phyloP scores from a whole-genome alignment of 208 protist genomes.

The Trypanosoma rangeli region DNA sequence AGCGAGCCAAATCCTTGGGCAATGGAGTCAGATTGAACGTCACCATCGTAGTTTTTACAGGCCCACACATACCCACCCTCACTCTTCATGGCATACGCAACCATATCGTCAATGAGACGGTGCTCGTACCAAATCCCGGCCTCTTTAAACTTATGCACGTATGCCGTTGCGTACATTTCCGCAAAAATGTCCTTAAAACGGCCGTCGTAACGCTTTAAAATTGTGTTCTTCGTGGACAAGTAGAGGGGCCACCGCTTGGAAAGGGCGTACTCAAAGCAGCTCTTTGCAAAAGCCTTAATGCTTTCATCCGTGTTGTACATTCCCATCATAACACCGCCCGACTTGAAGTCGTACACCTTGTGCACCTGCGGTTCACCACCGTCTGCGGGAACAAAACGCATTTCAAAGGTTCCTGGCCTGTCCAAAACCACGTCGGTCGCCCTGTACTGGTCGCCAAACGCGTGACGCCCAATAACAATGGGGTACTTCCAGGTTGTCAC shows the following conservation, averaged over 20 bases:
- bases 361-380: conserved; percentile 57
- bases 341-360: conserved; percentile 91
- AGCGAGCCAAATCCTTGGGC: conserved; percentile 97
- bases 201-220: conserved; percentile 98
- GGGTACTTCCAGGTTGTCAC: conserved; percentile 94
- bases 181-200: conserved; percentile 95
- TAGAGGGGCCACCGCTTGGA: conserved; percentile 92
- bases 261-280: conserved; percentile 95
- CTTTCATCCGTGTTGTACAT: conserved; percentile 98
- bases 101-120: conserved; percentile 98
- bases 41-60: conserved; percentile 99
- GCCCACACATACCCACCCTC: conserved; percentile 96
- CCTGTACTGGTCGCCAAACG: conserved; percentile 96
- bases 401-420: conserved; percentile 60
- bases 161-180: conserved; percentile 67
- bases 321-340: conserved; percentile 88
- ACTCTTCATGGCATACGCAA: conserved; percentile 94
- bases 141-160: conserved; percentile 45
- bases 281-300: conserved; percentile 94
- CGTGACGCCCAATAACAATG: conserved; percentile 97
- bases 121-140: conserved; percentile 92
- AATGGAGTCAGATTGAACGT: conserved; percentile 98
- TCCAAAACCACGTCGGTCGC: conserved; percentile 90
- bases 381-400: conserved; percentile 67
- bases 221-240: conserved; percentile 98